These are phyloP conservation scores for Xylaria sp. DNA, from an alignment of 2,329 filamentous ascomycete genomes.

Conservation along the genomic window DNA sequence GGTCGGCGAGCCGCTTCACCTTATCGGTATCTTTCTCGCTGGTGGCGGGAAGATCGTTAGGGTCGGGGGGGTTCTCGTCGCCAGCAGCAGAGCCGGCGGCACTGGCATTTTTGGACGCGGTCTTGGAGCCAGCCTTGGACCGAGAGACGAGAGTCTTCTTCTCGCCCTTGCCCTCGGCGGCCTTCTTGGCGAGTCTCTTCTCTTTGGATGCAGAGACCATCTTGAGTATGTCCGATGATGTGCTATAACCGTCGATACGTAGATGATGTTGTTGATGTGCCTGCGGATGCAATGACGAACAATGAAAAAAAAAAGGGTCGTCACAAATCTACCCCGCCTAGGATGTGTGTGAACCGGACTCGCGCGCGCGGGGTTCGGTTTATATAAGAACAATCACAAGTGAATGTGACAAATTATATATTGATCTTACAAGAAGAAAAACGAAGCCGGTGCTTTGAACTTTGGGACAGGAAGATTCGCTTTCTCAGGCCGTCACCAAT, in stretches of 20 bases:
- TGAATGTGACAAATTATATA: slow-evolving; percentile 39
- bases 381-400: slow-evolving; percentile 39
- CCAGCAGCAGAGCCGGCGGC: slow-evolving; percentile 70
- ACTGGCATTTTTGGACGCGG: slow-evolving; percentile 62
- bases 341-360: slow-evolving; percentile 19
- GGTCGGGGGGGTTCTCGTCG: slow-evolving; percentile 69
- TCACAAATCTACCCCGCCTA: slow-evolving; percentile 34
- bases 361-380: slow-evolving; percentile 21
- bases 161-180: slow-evolving; percentile 76
- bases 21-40: slow-evolving; percentile 70
- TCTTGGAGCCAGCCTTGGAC: slow-evolving; percentile 75
- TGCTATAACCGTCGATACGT: not conserved
- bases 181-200: slow-evolving; percentile 77
- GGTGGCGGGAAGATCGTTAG: slow-evolving; percentile 77
- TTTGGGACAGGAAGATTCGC: not conserved
- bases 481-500: slow-evolving; percentile 13
- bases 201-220: slow-evolving; percentile 78
- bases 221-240: slow-evolving; percentile 48
- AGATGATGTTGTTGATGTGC: not conserved
- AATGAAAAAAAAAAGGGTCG: slow-evolving; percentile 12
- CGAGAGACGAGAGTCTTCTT: slow-evolving; percentile 79
- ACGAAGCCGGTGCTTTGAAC: not conserved
- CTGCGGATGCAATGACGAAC: slow-evolving; percentile 5
- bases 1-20: slow-evolving; percentile 86
- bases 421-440: not conserved